phyloP scores from a whole-genome alignment of 2,329 filamentous ascomycete genomes.

The Botryosphaeria agaves region DNA sequence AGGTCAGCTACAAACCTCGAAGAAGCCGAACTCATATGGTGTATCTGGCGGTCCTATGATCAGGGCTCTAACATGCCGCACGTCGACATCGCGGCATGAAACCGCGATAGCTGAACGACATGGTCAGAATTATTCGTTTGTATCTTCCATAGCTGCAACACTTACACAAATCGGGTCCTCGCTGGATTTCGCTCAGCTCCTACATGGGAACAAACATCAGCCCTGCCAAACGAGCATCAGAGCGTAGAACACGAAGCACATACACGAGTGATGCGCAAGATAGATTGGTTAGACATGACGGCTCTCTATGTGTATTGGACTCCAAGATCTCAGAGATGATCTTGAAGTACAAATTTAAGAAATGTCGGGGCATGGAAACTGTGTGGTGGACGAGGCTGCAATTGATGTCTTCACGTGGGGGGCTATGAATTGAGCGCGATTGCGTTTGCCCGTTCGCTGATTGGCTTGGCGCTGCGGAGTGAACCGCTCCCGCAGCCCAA shows the following conservation, averaged over 20 bases:
- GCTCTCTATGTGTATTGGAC: too few relatives aligned
- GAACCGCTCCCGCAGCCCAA: too few relatives aligned
- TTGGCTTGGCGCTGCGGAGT: too few relatives aligned
- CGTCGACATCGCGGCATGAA: conserved; percentile 71
- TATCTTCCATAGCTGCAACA: conserved; percentile 9
- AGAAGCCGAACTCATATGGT: conserved; percentile 94
- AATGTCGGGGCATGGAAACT: too few relatives aligned
- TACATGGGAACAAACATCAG: too few relatives aligned
- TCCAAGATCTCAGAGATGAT: too few relatives aligned
- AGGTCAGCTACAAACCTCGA: conserved; percentile 47
- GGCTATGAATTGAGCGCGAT: too few relatives aligned
- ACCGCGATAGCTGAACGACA: conserved; percentile 55
- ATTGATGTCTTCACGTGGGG: too few relatives aligned
- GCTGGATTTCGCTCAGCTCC: conserved; percentile 78
- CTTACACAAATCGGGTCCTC: conserved; percentile 67
- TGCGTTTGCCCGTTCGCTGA: too few relatives aligned
- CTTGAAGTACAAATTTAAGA: too few relatives aligned
- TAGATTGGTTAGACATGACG: conserved; percentile 78
- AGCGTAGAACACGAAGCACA: conserved; percentile 9
- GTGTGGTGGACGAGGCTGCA: too few relatives aligned
- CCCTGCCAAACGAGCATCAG: too few relatives aligned
- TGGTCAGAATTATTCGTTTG: conserved; percentile 9
- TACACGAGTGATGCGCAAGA: conserved; percentile 76
- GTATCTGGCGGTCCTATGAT: conserved; percentile 89
- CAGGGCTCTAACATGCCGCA: conserved; percentile 71